Base-by-base conservation (phyloP, 257 asterid genomes). In the Plantago major region DNA sequence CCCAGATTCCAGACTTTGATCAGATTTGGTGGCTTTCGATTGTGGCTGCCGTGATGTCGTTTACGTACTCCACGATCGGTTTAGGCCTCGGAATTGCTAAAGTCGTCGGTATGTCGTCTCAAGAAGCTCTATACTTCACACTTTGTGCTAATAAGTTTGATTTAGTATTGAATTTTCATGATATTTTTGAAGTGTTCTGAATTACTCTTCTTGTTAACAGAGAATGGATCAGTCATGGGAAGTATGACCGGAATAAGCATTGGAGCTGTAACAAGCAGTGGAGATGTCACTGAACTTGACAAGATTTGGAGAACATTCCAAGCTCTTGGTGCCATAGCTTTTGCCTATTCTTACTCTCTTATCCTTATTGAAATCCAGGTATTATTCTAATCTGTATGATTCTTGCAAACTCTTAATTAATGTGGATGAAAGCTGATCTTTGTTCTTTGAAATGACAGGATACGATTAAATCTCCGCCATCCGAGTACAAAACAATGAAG, bases 271-370 rank as follows among this genome's bases (percentile, higher is more conserved):
- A 53, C 58, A 22, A 3, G n/a, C 42, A 18, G 37, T 44, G 64
- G 64, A 22, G 18, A 18, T 5, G 64, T 60, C 63, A 71, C 76
- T 66, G 67, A 71, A 78, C 69, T 71, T 16, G 70, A 76, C 11
- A 82, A 82, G 16, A 71, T 82, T 44, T 82, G 88, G 88, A 69
- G 55, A 67, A 79, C 76, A 28, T 79, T 79, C 54, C 85, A 82
- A 72, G 79, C 85, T 30, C 74, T 81, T 44, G 88, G 84, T 38
- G 82, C 64, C 55, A 73, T 81, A 15, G 88, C 84, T 64, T 81
- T 81, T 69, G 88, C 88, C 53, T 81, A 81, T 68, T 81, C 88
- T 64, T 81, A 76, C 71, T 81, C 88, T n/a, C 75, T 79, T 57
- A 79, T 74, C 51, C 81, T 82, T 15, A 69, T 82, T 47, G 83